These are phyloP conservation scores for Fusarium graminum DNA, from an alignment of 2,329 filamentous ascomycete genomes.

Conservation along the genomic window DNA sequence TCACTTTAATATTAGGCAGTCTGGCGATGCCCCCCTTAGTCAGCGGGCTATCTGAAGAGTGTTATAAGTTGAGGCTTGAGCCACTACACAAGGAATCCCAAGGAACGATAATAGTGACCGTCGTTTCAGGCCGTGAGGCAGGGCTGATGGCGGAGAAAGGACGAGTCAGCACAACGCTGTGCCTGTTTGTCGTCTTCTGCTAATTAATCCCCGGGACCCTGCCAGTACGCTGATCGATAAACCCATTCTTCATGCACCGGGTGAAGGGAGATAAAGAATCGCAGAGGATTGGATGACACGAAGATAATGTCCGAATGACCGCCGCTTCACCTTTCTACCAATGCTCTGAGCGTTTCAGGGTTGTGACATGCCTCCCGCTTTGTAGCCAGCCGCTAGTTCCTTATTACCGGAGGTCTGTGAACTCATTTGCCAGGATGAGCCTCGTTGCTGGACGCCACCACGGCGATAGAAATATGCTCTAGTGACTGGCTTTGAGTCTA, in stretches of 20 bases:
- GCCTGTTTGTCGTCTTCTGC: conserved; percentile 13
- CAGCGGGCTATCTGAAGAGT: not conserved
- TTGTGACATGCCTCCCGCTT: conserved; percentile 32
- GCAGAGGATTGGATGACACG: not conserved
- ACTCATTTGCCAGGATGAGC: conserved; percentile 25
- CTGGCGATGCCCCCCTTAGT: not conserved
- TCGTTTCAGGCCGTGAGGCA: conserved; percentile 40
- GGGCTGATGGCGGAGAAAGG: conserved; percentile 25
- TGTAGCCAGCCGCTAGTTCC: conserved; percentile 17
- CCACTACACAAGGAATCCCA: conserved; percentile 9
- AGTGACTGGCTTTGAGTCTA: conserved; percentile 17
- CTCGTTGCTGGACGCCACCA: conserved; percentile 30
- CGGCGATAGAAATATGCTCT: conserved; percentile 17
- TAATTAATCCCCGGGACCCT: conserved; percentile 14
- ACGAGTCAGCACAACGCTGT: conserved; percentile 25
- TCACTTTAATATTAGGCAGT: conserved; percentile 2
- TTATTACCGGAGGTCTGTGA: conserved; percentile 37
- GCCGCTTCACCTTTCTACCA: conserved; percentile 32
- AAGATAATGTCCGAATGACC: not conserved
- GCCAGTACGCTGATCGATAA: conserved; percentile 14
- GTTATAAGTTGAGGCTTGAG: conserved; percentile 12
- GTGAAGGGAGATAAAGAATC: conserved; percentile 9
- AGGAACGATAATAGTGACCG: conserved; percentile 15
- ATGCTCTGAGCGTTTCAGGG: conserved; percentile 43
- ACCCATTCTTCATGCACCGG: conserved; percentile 2